Percentiles rank a stretch among this genome's conserved stretches.
Evolutionary conservation across 345 rosid genomes (phyloP).

Genomic region (Carallia brachiata): DNA sequence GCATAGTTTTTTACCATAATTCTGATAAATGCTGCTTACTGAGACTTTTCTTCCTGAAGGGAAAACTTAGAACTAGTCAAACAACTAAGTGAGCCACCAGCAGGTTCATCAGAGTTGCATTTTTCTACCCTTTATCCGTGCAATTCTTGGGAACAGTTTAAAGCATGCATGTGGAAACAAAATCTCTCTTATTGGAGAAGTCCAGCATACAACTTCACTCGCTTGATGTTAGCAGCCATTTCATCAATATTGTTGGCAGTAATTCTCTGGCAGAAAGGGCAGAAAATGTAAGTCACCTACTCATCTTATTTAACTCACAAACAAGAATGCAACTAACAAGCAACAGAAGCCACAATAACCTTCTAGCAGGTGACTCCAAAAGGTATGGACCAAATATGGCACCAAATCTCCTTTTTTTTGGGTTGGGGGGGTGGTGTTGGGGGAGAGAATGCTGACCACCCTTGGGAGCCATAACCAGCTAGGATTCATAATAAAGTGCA

Average conservation of each 20-base stretch:
- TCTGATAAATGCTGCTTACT: background rate
- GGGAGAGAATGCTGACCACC: too few species aligned
- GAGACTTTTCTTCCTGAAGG: constrained; percentile 12
- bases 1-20: background rate
- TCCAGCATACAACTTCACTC: constrained; percentile 33
- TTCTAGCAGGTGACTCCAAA: too few species aligned
- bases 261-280: constrained; percentile 40
- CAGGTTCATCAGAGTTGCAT: constrained; percentile 23
- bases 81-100: constrained; percentile 18
- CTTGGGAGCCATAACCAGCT: too few species aligned
- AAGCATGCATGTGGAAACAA: constrained; percentile 46
- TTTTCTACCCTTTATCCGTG: constrained; percentile 24
- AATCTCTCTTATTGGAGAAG: constrained; percentile 40
- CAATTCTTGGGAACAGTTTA: constrained; percentile 35
- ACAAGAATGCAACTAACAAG: background rate
- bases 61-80: constrained; percentile 21
- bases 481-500: background rate
- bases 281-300: constrained; percentile 30
- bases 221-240: constrained; percentile 10
- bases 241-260: constrained; percentile 29
- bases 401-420: too few species aligned
- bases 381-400: too few species aligned
- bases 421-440: too few species aligned
- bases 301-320: background rate
- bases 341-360: too few species aligned